Evolutionary conservation across 495 filamentous ascomycete genomes (phyloP).

Genomic region (Rusavskia elegans): DNA sequence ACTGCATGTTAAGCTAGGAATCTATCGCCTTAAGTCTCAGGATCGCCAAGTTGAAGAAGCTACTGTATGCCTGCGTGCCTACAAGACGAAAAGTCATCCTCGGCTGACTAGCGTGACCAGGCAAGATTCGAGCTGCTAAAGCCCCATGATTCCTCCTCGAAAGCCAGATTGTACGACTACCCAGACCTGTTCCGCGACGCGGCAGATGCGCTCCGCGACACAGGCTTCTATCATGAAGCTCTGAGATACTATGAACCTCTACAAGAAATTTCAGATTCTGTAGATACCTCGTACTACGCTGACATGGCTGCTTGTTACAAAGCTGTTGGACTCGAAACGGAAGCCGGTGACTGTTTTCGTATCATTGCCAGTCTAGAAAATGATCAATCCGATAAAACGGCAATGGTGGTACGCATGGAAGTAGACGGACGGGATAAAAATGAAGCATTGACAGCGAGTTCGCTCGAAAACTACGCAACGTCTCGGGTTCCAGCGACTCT

Average conservation of each 20-base stretch:
- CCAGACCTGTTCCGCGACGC: conserved; percentile 62
- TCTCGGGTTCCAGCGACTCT: not conserved
- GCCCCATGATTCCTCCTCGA: conserved; percentile 31
- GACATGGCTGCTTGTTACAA: conserved; percentile 60
- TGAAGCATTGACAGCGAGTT: too few relatives aligned
- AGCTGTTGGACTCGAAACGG: conserved; percentile 38
- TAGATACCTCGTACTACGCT: conserved; percentile 46
- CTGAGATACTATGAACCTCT: conserved; percentile 60
- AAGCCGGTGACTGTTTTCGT: conserved; percentile 62
- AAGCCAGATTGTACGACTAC: conserved; percentile 42
- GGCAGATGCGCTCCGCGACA: conserved; percentile 48
- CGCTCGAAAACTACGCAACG: too few relatives aligned
- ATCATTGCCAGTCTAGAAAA: conserved; percentile 53
- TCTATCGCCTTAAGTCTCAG: conserved; percentile 58
- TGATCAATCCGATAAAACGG: conserved; percentile 11
- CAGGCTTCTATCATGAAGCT: conserved; percentile 41
- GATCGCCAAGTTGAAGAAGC: conserved; percentile 52
- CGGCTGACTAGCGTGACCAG: conserved; percentile 14
- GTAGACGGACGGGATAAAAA: too few relatives aligned
- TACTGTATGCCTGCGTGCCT: conserved; percentile 33
- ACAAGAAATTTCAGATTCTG: conserved; percentile 36
- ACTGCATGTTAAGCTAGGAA: conserved; percentile 68
- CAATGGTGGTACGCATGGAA: too few relatives aligned
- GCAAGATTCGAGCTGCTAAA: conserved; percentile 50
- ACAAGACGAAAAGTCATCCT: too few relatives aligned